These are phyloP conservation scores for Phytophthora pluvialis DNA, from an alignment of 352 stramenopile genomes.

Conservation along the genomic window DNA sequence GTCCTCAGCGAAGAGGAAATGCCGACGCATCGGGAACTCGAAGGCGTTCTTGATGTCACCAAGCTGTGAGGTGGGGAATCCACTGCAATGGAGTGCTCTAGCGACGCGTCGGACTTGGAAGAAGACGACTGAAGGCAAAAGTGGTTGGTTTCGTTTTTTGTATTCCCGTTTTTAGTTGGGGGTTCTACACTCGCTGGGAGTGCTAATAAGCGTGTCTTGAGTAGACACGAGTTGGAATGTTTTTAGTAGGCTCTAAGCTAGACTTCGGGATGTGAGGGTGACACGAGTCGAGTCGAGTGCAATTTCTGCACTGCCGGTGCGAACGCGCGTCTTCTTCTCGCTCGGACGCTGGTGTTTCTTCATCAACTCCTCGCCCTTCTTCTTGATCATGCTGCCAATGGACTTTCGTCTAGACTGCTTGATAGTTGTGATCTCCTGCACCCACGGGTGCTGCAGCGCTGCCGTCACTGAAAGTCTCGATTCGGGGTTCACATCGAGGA, in stretches of 20 bases:
- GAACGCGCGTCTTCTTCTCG: slow-evolving; percentile 31
- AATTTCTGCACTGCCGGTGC: slow-evolving; percentile 57
- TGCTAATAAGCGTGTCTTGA: slow-evolving; percentile 28
- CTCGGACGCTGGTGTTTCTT: slow-evolving; percentile 31
- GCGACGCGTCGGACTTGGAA: slow-evolving; percentile 26
- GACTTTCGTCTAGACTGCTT: slow-evolving; percentile 34
- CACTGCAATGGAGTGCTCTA: slow-evolving; percentile 9
- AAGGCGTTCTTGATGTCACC: not conserved
- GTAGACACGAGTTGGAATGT: slow-evolving; percentile 4
- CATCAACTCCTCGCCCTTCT: slow-evolving; percentile 38
- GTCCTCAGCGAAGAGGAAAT: slow-evolving; percentile 69
- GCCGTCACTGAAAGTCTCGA: slow-evolving; percentile 55
- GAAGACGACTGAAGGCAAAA: slow-evolving; percentile 1
- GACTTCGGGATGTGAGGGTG: slow-evolving; percentile 41
- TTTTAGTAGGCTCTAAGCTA: slow-evolving; percentile 15
- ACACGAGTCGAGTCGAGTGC: slow-evolving; percentile 67
- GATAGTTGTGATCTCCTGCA: slow-evolving; percentile 22
- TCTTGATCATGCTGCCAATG: slow-evolving; percentile 34
- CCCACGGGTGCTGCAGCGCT: slow-evolving; percentile 65
- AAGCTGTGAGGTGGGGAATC: not conserved
- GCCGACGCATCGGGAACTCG: slow-evolving; percentile 50
- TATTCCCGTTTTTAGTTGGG: slow-evolving; percentile 12
- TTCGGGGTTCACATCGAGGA: slow-evolving; percentile 57
- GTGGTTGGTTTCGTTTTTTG: slow-evolving; percentile 24
- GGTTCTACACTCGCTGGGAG: slow-evolving; percentile 5